phyloP scores from a whole-genome alignment of 331 rosid genomes.

The Malus hybrid region DNA sequence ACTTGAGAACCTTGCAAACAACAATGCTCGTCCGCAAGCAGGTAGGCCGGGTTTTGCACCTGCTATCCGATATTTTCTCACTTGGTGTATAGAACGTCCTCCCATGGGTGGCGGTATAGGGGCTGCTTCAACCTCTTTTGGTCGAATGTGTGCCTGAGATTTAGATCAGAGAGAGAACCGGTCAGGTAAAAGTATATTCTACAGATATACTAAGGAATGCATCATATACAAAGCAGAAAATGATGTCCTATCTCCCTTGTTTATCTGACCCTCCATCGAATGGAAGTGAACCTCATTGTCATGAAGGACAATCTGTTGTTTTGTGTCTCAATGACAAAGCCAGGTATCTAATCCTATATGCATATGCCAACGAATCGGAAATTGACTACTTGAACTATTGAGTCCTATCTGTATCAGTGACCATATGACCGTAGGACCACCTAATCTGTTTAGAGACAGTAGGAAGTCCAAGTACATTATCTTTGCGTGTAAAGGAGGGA shows the following conservation, averaged over 20 bases:
- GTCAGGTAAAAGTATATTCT: slow-evolving; percentile 9
- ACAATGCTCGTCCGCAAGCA: slow-evolving; percentile 13
- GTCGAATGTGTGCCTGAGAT: slow-evolving; percentile 89
- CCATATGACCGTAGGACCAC: slow-evolving; percentile 19
- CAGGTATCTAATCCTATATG: slow-evolving; percentile 2
- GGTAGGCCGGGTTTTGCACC: neutral
- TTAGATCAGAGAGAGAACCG: slow-evolving; percentile 5
- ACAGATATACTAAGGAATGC: neutral
- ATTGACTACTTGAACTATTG: neutral
- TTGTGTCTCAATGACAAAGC: neutral
- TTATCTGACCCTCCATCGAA: neutral
- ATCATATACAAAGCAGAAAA: neutral
- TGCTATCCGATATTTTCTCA: slow-evolving; percentile 27
- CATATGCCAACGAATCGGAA: neutral
- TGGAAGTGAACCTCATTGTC: neutral
- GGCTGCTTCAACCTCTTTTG: slow-evolving; percentile 99
- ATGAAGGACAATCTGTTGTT: neutral
- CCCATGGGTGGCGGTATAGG: slow-evolving; percentile 99
- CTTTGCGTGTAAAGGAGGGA: slow-evolving; percentile 14
- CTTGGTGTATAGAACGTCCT: slow-evolving; percentile 96
- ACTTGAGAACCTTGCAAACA: slow-evolving; percentile 14
- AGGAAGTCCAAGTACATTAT: slow-evolving; percentile 1
- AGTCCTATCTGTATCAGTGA: slow-evolving; percentile 11
- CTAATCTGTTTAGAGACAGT: slow-evolving; percentile 15
- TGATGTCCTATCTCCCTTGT: neutral